Base-by-base conservation (phyloP, 768 basidiomycete genomes). In the Russula sp. region DNA sequence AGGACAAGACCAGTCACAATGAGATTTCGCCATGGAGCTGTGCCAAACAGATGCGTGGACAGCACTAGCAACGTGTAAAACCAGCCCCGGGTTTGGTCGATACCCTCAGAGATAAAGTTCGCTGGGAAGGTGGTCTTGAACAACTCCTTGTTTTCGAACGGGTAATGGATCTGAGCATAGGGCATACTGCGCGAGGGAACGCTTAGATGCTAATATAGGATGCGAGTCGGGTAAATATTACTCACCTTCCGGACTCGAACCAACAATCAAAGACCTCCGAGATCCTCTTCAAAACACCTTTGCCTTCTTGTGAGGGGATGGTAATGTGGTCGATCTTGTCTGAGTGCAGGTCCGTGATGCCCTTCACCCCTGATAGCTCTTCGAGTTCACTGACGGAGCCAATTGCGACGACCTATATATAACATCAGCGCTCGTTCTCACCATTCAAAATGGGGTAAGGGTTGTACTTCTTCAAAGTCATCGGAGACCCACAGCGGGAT, bases 181-280 rank as follows among this genome's bases (percentile, higher is more conserved):
- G 97, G 97, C 97, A 99, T 99, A 71, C 96, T 98, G 68, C 8
- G 67, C n/a, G 29, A 39, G 18, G 11, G n/a, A 49, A 32, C 16
- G 5, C 16, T 61, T 8, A 52, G 48, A 52, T 22, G 32, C 35
- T 18, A 49, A 39, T 36, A 25, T 1, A 36, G 29, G 36, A 25
- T n/a, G 11, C 25, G 10, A 49, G 18, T 35, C 58, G 2, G 22
- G 18, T 7, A 10, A 32, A 39, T 34, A 39, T 11, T 39, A 68
- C 83, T 64, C 66, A 93, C 93, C 90, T 93, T 76, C 97, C 97
- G 5, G 96, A 98, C 76, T 99, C 97, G 71, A 99, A 99, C 97
- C 97, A 99, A 70, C 97, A 99, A 71, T 99, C 97, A 71, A 99
- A 98, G 41, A 99, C 93, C 73, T 98, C 97, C 62, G 97, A 92